Percentiles rank a stretch among this genome's conserved stretches.
phyloP scores from a whole-genome alignment of 2,329 filamentous ascomycete species.

The Diaporthe sp. region DNA sequence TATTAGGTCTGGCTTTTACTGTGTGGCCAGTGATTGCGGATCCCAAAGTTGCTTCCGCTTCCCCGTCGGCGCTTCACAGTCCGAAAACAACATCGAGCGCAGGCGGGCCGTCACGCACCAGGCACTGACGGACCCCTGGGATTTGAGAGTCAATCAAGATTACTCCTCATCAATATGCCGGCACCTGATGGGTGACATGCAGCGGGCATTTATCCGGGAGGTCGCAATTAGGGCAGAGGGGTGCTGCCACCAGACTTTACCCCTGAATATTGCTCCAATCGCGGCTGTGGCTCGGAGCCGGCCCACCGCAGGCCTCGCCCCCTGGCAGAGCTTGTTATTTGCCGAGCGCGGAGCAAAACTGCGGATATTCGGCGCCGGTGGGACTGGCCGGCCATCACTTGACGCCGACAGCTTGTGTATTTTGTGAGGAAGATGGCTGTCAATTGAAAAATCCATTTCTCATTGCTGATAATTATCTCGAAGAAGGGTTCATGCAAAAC shows the following conservation, averaged over 20 bases:
- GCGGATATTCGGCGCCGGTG: neutral
- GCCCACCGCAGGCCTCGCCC: neutral
- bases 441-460: neutral
- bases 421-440: no score
- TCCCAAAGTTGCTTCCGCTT: slow-evolving; percentile 1
- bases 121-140: neutral
- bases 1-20: neutral
- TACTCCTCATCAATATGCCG: slow-evolving; percentile 20
- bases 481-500: neutral
- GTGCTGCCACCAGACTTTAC: neutral
- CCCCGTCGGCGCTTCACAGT: slow-evolving; percentile 28
- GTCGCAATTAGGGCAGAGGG: slow-evolving; percentile 1
- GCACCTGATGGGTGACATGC: neutral
- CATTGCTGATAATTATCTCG: neutral
- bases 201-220: slow-evolving; percentile 19
- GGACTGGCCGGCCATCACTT: neutral
- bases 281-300: neutral
- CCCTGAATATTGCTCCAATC: slow-evolving; percentile 18
- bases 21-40: slow-evolving; percentile 11
- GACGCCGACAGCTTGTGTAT: no score
- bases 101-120: neutral
- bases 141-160: neutral
- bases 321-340: neutral
- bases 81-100: slow-evolving; percentile 5
- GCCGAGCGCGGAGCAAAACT: neutral